Conservation (phyloP, 352 stramenopile species). For the Thalassiosira hispida region DNA sequence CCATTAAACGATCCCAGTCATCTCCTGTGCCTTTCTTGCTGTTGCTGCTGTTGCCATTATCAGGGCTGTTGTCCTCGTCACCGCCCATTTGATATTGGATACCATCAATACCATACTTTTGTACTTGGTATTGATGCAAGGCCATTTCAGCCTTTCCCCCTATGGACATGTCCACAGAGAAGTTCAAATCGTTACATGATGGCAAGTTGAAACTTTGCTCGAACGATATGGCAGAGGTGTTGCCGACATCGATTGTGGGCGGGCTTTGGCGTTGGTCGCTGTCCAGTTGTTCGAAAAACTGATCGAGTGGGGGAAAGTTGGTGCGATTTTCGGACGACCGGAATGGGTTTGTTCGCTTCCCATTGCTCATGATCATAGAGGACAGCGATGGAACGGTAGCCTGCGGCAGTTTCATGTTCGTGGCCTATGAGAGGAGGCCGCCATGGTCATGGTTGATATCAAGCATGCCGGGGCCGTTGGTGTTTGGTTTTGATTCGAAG, state of each 20-base stretch:
- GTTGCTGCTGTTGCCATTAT: background rate
- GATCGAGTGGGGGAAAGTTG: constrained; percentile 41
- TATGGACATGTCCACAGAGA: constrained; percentile 61
- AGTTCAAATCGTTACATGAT: constrained; percentile 36
- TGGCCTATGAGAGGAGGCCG: too few species aligned
- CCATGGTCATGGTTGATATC: too few species aligned
- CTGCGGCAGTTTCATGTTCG: background rate
- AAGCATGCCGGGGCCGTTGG: too few species aligned
- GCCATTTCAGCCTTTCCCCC: constrained; percentile 38
- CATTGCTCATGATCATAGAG: constrained; percentile 20
- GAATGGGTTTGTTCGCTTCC: constrained; percentile 36
- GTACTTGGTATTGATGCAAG: constrained; percentile 36
- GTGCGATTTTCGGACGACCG: constrained; percentile 8
- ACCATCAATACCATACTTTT: constrained; percentile 47
- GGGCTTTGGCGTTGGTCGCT: background rate
- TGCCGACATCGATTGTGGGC: background rate
- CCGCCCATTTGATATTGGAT: background rate
- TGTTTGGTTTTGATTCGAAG: too few species aligned
- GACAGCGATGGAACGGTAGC: background rate
- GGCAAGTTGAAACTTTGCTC: constrained; percentile 23
- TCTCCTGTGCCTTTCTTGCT: constrained; percentile 8
- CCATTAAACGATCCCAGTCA: constrained; percentile 55
- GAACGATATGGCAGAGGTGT: constrained; percentile 20
- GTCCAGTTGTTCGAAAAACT: constrained; percentile 25
- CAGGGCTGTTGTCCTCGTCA: background rate